Percentiles rank a stretch among this genome's conserved stretches.
phyloP scores from a whole-genome alignment of 1,139 yeast species.

The Nakaseomyces bracarensis region DNA sequence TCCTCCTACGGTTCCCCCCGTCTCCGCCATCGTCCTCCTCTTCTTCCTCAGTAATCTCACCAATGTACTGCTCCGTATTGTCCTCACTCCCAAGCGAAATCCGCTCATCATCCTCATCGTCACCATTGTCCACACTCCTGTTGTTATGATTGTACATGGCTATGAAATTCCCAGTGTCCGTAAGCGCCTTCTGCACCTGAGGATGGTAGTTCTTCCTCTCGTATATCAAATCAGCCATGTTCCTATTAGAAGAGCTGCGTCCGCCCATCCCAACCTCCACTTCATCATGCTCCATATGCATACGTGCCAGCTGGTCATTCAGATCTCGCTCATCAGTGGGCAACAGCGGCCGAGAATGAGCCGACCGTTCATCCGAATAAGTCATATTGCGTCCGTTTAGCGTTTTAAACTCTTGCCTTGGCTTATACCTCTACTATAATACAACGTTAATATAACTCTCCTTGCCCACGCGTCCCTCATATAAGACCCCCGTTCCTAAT shows the following conservation, averaged over 20 bases:
- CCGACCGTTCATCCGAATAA: constrained; percentile 7
- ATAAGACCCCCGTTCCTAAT: too few relatives aligned
- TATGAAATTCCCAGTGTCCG: constrained; percentile 25
- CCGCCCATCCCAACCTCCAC: not conserved
- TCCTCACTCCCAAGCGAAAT: constrained; percentile 2
- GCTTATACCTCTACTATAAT: too few relatives aligned
- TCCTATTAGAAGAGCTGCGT: constrained; percentile 17
- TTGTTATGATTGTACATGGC: constrained; percentile 14
- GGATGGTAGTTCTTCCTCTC: constrained; percentile 8
- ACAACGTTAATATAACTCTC: too few relatives aligned
- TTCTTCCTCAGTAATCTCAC: constrained; percentile 7
- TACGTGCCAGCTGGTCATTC: constrained; percentile 8
- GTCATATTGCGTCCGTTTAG: not conserved
- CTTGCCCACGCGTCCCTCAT: too few relatives aligned
- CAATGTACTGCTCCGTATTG: constrained; percentile 2
- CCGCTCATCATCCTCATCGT: constrained; percentile 14
- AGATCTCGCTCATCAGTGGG: constrained; percentile 20
- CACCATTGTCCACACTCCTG: constrained; percentile 4
- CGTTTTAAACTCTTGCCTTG: too few relatives aligned
- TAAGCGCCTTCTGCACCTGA: constrained; percentile 21
- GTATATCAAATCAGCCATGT: constrained; percentile 14
- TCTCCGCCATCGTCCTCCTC: constrained; percentile 8
- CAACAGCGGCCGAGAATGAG: constrained; percentile 18
- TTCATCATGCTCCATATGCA: not conserved
- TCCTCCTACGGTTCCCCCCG: constrained; percentile 9